Percentiles rank a stretch among this genome's conserved stretches.
Evolutionary conservation across 495 filamentous ascomycete genomes (phyloP).

Genomic region (Lophiostoma macrostomum): DNA sequence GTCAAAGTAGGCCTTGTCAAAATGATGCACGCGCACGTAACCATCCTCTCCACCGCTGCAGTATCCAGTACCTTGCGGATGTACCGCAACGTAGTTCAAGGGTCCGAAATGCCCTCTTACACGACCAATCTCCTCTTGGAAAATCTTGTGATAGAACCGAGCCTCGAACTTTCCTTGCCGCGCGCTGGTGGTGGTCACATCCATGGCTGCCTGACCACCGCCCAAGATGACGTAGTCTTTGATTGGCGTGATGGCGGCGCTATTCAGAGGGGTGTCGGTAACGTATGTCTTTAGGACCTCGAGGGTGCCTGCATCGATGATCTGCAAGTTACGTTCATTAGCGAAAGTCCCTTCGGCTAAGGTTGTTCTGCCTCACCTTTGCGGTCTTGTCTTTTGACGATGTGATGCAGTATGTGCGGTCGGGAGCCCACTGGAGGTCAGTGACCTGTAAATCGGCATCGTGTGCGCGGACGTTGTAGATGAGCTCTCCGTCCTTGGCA

Average conservation of each 20-base stretch:
- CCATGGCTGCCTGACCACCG: constrained; percentile 97
- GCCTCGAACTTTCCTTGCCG: constrained; percentile 99
- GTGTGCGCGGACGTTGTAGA: constrained; percentile 76
- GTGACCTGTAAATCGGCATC: constrained; percentile 79
- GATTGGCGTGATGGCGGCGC: constrained; percentile 84
- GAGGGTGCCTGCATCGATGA: constrained; percentile 78
- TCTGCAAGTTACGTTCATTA: constrained; percentile 45
- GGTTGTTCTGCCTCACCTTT: constrained; percentile 56
- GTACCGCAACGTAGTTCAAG: constrained; percentile 82
- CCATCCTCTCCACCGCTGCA: constrained; percentile 95
- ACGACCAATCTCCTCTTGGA: constrained; percentile 96
- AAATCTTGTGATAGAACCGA: constrained; percentile 97
- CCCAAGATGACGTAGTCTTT: constrained; percentile 97
- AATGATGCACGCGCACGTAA: constrained; percentile 97
- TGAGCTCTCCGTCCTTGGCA: constrained; percentile 81
- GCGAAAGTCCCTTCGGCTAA: background rate
- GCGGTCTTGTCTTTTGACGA: constrained; percentile 96
- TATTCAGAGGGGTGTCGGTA: constrained; percentile 95
- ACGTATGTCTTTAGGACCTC: constrained; percentile 87
- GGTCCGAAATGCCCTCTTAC: constrained; percentile 97
- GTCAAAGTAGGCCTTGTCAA: constrained; percentile 97
- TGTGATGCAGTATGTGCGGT: constrained; percentile 97
- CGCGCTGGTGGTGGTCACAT: constrained; percentile 92
- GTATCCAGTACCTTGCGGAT: constrained; percentile 87
- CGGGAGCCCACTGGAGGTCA: constrained; percentile 89